phyloP scores from a whole-genome alignment of 2,329 filamentous ascomycete genomes.

The Acrocalymma vagum region DNA sequence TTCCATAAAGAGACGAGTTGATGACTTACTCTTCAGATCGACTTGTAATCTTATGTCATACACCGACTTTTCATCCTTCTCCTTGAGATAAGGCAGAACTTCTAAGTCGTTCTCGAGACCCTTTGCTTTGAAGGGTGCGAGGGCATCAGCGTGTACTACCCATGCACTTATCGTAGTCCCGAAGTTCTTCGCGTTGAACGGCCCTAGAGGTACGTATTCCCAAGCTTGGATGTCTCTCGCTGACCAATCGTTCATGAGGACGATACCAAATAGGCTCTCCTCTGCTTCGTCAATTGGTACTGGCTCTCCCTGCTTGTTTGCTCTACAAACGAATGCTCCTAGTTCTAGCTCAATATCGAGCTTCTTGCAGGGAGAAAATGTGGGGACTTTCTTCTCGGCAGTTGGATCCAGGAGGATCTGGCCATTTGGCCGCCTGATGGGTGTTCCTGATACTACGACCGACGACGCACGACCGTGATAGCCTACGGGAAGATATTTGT shows the following conservation, averaged over 20 bases:
- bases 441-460: constrained; percentile 77
- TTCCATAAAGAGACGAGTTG: neutral
- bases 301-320: constrained; percentile 70
- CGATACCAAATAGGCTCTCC: constrained; percentile 78
- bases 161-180: constrained; percentile 79
- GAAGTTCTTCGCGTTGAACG: constrained; percentile 87
- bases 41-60: constrained; percentile 77
- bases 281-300: constrained; percentile 72
- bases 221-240: constrained; percentile 83
- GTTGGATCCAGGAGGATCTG: constrained; percentile 74
- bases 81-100: constrained; percentile 70
- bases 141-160: constrained; percentile 79
- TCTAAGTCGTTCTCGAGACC: constrained; percentile 65
- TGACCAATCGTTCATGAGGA: constrained; percentile 89
- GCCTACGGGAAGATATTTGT: constrained; percentile 80
- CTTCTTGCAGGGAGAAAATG: constrained; percentile 69
- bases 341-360: constrained; percentile 85
- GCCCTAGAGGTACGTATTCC: constrained; percentile 85
- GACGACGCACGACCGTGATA: constrained; percentile 83
- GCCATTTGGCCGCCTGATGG: constrained; percentile 76
- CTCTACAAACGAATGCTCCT: constrained; percentile 74
- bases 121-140: constrained; percentile 70
- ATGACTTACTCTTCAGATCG: constrained; percentile 60
- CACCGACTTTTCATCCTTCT: constrained; percentile 66
- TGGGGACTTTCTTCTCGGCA: constrained; percentile 68